These are phyloP conservation scores for Astragalus membranaceus DNA, from an alignment of 306 rosid genomes.

Conservation along the genomic window DNA sequence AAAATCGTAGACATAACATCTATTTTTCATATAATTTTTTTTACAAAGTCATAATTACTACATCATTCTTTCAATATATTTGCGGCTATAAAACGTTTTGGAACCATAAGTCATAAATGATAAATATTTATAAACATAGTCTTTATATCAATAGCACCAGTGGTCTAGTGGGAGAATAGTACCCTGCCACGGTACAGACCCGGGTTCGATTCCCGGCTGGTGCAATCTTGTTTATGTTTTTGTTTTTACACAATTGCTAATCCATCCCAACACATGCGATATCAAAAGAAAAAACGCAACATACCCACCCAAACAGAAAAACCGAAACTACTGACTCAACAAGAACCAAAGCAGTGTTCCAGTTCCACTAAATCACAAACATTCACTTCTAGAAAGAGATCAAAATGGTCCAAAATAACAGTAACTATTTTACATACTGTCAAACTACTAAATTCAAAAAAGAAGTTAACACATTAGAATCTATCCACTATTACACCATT, in stretches of 20 bases:
- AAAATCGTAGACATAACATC: no score
- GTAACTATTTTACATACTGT: conserved; percentile 1
- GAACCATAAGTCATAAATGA: no score
- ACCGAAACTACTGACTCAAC: no score
- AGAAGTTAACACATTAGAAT: conserved; percentile 25
- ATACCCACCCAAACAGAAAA: no score
- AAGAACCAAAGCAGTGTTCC: no score
- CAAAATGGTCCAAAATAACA: conserved; percentile 7
- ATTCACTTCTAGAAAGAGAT: conserved; percentile 8
- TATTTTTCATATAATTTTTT: no score
- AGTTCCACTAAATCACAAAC: conserved; percentile 12
- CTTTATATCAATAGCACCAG: conserved; percentile 22
- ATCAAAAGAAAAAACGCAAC: no score
- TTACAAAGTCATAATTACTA: no score
- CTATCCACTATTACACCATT: conserved; percentile 72
- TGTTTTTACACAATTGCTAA: no score
- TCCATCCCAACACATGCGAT: not conserved
- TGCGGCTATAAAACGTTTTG: no score
- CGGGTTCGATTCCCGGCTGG: conserved; percentile 53
- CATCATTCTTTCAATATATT: no score
- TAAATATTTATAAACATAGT: no score
- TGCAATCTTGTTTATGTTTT: not conserved
- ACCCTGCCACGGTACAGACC: conserved; percentile 54
- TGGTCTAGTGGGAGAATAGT: conserved; percentile 55
- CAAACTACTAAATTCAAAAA: not conserved